A percentile compares a stretch with the other conserved stretches of the same genome.
phyloP scores from a whole-genome alignment of 2,329 filamentous ascomycete genomes.

The Tolypocladium guangdongense region DNA sequence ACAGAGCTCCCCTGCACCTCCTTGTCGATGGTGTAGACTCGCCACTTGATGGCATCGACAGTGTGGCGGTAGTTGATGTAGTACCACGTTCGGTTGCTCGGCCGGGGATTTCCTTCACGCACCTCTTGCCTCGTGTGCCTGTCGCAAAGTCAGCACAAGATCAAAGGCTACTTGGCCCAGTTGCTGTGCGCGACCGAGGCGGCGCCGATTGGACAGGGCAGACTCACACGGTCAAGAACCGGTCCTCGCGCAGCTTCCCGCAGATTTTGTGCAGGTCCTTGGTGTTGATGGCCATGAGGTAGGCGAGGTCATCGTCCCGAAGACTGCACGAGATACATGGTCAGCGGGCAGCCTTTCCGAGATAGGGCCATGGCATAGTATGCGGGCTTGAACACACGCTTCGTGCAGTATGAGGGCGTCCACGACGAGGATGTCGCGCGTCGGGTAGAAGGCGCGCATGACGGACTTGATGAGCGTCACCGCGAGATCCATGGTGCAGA shows the following conservation, averaged over 20 bases:
- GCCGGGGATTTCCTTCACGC: slow-evolving; percentile 69
- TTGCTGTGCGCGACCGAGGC: not conserved
- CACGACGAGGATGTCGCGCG: slow-evolving; percentile 71
- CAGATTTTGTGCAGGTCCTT: slow-evolving; percentile 89
- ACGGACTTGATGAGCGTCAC: slow-evolving; percentile 77
- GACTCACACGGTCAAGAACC: slow-evolving; percentile 68
- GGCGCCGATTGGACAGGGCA: not conserved
- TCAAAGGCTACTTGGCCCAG: not conserved
- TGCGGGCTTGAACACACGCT: slow-evolving; percentile 38
- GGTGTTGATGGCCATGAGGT: slow-evolving; percentile 77
- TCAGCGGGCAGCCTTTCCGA: not conserved
- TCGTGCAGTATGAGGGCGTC: slow-evolving; percentile 82
- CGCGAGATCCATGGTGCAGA: slow-evolving; percentile 37
- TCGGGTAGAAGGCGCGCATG: slow-evolving; percentile 76
- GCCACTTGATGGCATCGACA: slow-evolving; percentile 94
- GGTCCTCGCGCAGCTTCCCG: slow-evolving; percentile 73
- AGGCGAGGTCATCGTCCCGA: slow-evolving; percentile 77
- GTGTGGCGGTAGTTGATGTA: slow-evolving; percentile 92
- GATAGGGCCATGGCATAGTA: not conserved
- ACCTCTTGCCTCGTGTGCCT: slow-evolving; percentile 58
- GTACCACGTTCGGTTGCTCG: slow-evolving; percentile 85
- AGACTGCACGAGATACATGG: slow-evolving; percentile 58
- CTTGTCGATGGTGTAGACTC: slow-evolving; percentile 78
- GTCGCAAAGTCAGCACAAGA: slow-evolving; percentile 30
- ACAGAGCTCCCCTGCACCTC: slow-evolving; percentile 76